phyloP scores from a whole-genome alignment of 1,139 yeast genomes.

The Hyphopichia wangnamkhiaoensis region DNA sequence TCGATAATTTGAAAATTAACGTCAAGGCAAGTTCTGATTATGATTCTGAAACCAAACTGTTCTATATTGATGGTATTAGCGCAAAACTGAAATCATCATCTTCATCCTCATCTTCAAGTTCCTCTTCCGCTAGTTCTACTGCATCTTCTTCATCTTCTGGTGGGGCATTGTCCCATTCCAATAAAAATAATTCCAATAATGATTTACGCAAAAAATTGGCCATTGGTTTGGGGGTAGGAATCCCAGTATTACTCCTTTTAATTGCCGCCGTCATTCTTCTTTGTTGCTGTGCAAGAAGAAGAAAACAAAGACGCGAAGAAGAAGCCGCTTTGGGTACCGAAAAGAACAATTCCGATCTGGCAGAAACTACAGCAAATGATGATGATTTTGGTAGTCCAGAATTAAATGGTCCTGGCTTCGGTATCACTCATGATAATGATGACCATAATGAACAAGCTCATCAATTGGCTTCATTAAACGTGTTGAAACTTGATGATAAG shows the following conservation, averaged over 20 bases:
- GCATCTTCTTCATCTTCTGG: constrained; percentile 16
- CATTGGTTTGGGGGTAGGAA: constrained; percentile 85
- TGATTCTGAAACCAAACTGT: constrained; percentile 40
- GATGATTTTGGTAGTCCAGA: constrained; percentile 31
- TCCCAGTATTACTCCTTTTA: constrained; percentile 59
- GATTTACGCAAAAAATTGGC: constrained; percentile 55
- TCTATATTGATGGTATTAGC: constrained; percentile 56
- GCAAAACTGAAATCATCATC: constrained; percentile 17
- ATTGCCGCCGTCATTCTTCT: constrained; percentile 52
- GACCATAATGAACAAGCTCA: constrained; percentile 31
- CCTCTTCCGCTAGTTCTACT: constrained; percentile 21
- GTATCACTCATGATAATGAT: constrained; percentile 31
- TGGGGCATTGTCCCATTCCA: constrained; percentile 16
- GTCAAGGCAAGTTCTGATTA: constrained; percentile 50
- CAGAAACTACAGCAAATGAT: constrained; percentile 22
- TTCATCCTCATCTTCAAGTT: constrained; percentile 20
- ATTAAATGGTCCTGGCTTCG: constrained; percentile 37
- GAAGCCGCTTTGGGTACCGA: constrained; percentile 26
- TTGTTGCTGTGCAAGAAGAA: constrained; percentile 59
- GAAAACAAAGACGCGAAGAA: constrained; percentile 30
- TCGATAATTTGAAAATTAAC: constrained; percentile 49
- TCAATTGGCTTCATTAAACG: constrained; percentile 52
- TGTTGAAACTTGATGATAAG: constrained; percentile 51
- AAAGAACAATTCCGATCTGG: constrained; percentile 31
- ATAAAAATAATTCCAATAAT: constrained; percentile 15